Evolutionary conservation across 1,284 basidiomycete species (phyloP), one percentile per base, ranked within the genome.

Genomic region (Phellopilus nigrolimitatus): DNA sequence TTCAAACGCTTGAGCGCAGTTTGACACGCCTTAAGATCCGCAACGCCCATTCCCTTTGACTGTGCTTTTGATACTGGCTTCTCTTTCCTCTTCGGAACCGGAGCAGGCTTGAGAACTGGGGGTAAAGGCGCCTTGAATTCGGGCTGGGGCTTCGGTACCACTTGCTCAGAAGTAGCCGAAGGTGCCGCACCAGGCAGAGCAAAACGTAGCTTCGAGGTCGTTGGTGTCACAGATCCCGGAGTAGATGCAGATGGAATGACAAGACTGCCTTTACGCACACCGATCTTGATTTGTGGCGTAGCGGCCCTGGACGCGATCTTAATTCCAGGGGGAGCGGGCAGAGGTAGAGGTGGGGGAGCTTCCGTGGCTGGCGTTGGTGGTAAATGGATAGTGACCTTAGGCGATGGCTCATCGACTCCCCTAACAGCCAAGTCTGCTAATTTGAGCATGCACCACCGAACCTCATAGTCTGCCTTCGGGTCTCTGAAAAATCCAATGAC

Each of bases 401-500:
- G 93, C n/a, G 87, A 73, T 3, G 83, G 79, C 67, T 97, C 94
- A 49, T 91, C 82, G 3, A 79, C 71, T 17, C 90, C 87, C 46
- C 85, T 82, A 58, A 95, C 88, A 44, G 95, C 79, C 21, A 97
- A 75, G 63, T 98, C 95, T 9, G 90, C 92, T 8, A 97, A 73
- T 69, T 98, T 98, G 61, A 99, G 74, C 44, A 97, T 71, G 56
- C 88, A 91, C 80, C 91, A 91, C 31, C 94, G 85, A 40, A 95
- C 88, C 69, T 95, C 90, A 58, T 85, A 75, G 65, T 98, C 95
- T 41, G 82, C 76, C 45, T 84, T 78, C 0, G 84, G 75, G 21
- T 82, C 78, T 33, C 89, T 92, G 58, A 2, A 2, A 15, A n/a
- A n/a, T n/a, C n/a, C n/a, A n/a, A n/a, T n/a, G n/a, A n/a, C n/a